Conservation (phyloP, 2,329 filamentous ascomycete genomes). For the Cercospora sp. region DNA sequence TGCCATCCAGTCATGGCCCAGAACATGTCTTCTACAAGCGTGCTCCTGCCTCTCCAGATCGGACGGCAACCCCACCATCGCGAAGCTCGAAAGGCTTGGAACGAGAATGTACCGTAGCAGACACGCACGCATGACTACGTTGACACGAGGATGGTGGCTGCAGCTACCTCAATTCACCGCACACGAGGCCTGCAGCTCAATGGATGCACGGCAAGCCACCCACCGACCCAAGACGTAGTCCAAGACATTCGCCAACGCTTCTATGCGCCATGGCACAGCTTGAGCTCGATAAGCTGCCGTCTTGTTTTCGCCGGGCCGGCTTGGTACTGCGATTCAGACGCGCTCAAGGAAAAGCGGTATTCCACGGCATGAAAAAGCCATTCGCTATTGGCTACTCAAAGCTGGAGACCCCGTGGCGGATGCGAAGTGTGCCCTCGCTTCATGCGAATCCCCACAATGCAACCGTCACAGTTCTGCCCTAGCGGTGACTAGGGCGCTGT, state of each 20-base stretch:
- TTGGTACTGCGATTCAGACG: slow-evolving; percentile 4
- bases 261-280: slow-evolving; percentile 5
- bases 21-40: background rate
- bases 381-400: background rate
- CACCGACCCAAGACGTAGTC: background rate
- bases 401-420: slow-evolving; percentile 6
- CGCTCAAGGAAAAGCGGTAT: slow-evolving; percentile 3
- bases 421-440: background rate
- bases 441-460: background rate
- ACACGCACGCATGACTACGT: background rate
- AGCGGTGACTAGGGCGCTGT: background rate
- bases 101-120: slow-evolving; percentile 6
- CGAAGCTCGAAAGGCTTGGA: slow-evolving; percentile 5
- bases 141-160: background rate
- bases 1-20: background rate
- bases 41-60: background rate
- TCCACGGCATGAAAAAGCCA: background rate
- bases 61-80: background rate
- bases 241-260: slow-evolving; percentile 5
- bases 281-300: slow-evolving; percentile 11
- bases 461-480: background rate
- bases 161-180: background rate
- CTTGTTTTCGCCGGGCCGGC: slow-evolving; percentile 11
- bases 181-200: background rate
- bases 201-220: background rate